Evolutionary conservation across 306 rosid species (phyloP).

Genomic region (Myrica gale): DNA sequence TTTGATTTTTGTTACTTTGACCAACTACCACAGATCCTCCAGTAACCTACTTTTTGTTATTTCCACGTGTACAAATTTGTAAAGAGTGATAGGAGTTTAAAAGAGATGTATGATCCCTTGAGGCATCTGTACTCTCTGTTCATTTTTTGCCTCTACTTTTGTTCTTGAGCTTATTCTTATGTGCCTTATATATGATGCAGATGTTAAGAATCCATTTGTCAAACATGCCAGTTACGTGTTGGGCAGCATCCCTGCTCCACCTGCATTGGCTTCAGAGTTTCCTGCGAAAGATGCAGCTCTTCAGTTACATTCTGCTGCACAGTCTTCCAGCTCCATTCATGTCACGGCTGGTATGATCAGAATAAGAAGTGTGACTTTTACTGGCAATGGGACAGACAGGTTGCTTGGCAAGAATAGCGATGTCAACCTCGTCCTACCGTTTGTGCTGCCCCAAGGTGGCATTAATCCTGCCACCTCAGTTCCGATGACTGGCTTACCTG

Average conservation of each 20-base stretch:
- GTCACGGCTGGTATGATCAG: conserved; percentile 83
- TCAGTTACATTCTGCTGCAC: conserved; percentile 46
- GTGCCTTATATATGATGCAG: conserved; percentile 36
- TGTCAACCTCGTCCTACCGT: conserved; percentile 43
- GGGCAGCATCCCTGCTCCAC: conserved; percentile 75
- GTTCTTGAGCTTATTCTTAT: conserved; percentile 6
- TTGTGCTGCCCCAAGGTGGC: conserved; percentile 37
- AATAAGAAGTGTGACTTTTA: conserved; percentile 47
- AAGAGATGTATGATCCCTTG: conserved; percentile 4
- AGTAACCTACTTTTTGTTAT: not conserved
- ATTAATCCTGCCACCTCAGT: conserved; percentile 31
- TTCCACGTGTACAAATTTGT: not conserved
- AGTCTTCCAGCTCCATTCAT: conserved; percentile 65
- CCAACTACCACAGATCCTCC: not conserved
- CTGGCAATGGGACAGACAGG: conserved; percentile 54
- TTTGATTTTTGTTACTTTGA: conserved; percentile 26
- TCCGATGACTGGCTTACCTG: conserved; percentile 39
- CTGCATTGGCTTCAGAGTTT: conserved; percentile 75
- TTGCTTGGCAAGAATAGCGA: conserved; percentile 59
- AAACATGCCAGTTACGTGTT: conserved; percentile 54
- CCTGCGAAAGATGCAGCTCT: conserved; percentile 59
- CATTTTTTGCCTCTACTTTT: not conserved
- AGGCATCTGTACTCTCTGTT: not conserved
- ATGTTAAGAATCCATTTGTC: conserved; percentile 40
- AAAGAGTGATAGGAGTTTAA: conserved; percentile 10